Evolutionary conservation across 768 basidiomycete genomes (phyloP).

Genomic region (Suillus decipiens): DNA sequence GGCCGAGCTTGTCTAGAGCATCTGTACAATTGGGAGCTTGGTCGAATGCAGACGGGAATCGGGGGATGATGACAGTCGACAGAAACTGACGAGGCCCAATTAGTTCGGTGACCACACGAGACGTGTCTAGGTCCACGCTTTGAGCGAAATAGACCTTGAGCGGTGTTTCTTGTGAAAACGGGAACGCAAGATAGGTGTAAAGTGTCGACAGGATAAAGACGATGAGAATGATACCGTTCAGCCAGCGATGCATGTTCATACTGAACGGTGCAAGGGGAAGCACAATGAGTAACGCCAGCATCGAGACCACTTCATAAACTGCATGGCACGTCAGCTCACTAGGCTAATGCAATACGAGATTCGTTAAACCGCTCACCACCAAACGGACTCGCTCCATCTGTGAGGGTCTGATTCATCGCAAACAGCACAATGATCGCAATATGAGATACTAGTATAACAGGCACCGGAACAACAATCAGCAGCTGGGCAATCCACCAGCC

Average conservation of each 20-base stretch:
- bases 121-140: conserved; percentile 44
- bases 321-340: conserved; percentile 9
- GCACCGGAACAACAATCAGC: conserved; percentile 52
- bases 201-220: conserved; percentile 46
- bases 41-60: conserved; percentile 52
- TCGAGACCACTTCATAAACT: conserved; percentile 54
- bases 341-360: background rate
- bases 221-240: conserved; percentile 39
- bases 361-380: conserved; percentile 41
- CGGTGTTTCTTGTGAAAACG: conserved; percentile 62
- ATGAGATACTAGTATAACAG: conserved; percentile 55
- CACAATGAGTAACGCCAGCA: conserved; percentile 51
- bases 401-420: conserved; percentile 56
- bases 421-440: conserved; percentile 47
- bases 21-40: conserved; percentile 36
- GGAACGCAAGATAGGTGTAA: conserved; percentile 51
- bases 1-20: conserved; percentile 31
- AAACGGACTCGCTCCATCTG: conserved; percentile 57
- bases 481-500: conserved; percentile 65
- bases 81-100: conserved; percentile 48
- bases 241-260: conserved; percentile 46
- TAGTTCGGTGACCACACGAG: conserved; percentile 43
- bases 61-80: conserved; percentile 42
- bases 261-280: conserved; percentile 68
- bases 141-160: conserved; percentile 77